phyloP scores from a whole-genome alignment of 495 filamentous ascomycete species.

The Daldinia vernicosa region DNA sequence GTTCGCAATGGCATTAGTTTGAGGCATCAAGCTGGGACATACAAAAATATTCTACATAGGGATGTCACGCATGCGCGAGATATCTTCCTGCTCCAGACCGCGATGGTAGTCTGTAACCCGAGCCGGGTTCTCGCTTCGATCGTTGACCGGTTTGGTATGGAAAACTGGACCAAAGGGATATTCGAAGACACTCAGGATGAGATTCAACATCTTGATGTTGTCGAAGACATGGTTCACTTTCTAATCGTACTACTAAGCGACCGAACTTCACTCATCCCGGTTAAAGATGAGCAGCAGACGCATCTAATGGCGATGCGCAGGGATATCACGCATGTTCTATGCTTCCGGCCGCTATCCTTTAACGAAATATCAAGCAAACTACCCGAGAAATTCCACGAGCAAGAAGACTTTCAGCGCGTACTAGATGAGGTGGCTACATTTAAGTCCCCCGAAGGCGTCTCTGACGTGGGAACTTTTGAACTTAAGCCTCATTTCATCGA shows the following conservation, averaged over 20 bases:
- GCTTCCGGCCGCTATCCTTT: slow-evolving; percentile 94
- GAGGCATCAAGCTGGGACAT: slow-evolving; percentile 91
- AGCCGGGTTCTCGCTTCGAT: slow-evolving; percentile 87
- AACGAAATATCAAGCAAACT: slow-evolving; percentile 85
- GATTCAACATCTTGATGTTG: slow-evolving; percentile 84
- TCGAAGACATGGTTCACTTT: slow-evolving; percentile 94
- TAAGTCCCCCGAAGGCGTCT: slow-evolving; percentile 87
- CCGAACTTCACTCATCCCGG: slow-evolving; percentile 77
- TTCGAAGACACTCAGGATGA: slow-evolving; percentile 84
- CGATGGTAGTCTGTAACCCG: slow-evolving; percentile 85
- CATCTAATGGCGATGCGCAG: slow-evolving; percentile 78
- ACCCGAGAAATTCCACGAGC: slow-evolving; percentile 84
- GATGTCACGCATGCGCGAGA: slow-evolving; percentile 95
- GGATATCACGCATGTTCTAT: slow-evolving; percentile 92
- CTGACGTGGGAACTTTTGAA: slow-evolving; percentile 92
- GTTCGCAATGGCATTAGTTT: slow-evolving; percentile 96
- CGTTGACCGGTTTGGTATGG: slow-evolving; percentile 88
- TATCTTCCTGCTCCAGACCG: slow-evolving; percentile 92
- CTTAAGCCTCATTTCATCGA: slow-evolving; percentile 84
- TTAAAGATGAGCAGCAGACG: slow-evolving; percentile 70
- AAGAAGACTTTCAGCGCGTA: slow-evolving; percentile 78
- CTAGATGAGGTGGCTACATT: slow-evolving; percentile 90
- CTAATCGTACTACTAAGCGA: slow-evolving; percentile 92
- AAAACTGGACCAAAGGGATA: slow-evolving; percentile 85
- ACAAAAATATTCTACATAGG: slow-evolving; percentile 83